Base-by-base conservation (phyloP, 768 basidiomycete species). In the Boletus subparvulus region DNA sequence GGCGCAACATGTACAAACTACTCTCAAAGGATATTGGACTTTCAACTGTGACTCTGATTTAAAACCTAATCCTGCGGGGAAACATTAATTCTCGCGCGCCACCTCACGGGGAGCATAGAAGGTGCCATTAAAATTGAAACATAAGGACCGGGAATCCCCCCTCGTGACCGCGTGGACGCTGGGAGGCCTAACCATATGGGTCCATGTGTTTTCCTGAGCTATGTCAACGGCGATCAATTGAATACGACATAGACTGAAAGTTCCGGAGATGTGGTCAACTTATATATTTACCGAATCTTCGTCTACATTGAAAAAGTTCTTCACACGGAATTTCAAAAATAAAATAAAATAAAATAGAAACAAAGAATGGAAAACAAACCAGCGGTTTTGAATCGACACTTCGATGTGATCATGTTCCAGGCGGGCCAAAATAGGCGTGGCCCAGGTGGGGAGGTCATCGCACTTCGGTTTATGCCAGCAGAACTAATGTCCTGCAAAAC, bases 21-120 rank as follows among this genome's bases (percentile, higher is more conserved):
- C 9, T 78, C 78, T 19, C 77, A 80, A 45, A 81, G 81, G 49
- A 81, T 86, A 26, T 83, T 83, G 66, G 67, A 32, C 79, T 81
- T 84, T 86, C 67, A 83, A 81, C 67, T 66, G 74, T 19, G 41
- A 19, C 48, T 33, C 35, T 59, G 54, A 17, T 57, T 48, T 42
- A 48, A 59, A 56, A 53, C 55, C 19, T 39, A 48, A 48, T 47
- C 47, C 48, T 61, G 58, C 41, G 64, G 69, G 60, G 67, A 61
- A 65, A 56, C 37, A 36, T 11, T 37, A 17, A 40, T 44, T 36
- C 28, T 41, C 33, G 41, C 47, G 50, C 17, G 37, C 39, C 61
- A 55, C 53, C 26, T 53, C 21, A 41, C 47, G 57, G 52, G 36
- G 52, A 54, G 52, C 51, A 56, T 50, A 54, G 49, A 54, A 53